phyloP scores from a whole-genome alignment of 441 rosid species.

The Erodium moschatum region DNA sequence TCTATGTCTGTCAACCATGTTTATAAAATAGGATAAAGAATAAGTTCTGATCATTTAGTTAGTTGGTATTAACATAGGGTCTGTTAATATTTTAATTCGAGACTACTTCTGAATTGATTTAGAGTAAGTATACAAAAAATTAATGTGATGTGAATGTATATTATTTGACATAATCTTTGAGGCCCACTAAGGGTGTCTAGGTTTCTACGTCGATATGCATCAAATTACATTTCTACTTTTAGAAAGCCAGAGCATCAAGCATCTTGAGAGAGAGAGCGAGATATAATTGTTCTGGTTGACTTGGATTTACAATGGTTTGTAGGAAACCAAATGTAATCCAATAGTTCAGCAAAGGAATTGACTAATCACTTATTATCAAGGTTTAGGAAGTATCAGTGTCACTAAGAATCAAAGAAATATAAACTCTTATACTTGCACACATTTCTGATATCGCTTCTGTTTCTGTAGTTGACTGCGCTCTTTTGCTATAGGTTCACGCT shows the following conservation, averaged over 20 bases:
- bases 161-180: conserved; percentile 2
- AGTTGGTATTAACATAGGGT: not conserved
- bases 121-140: not conserved
- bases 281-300: not conserved
- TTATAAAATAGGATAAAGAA: not conserved
- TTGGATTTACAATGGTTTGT: not conserved
- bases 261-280: not conserved
- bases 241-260: conserved; percentile 4
- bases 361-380: not conserved
- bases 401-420: not conserved
- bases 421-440: not conserved
- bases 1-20: not conserved
- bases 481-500: conserved; percentile 47
- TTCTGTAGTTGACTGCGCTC: not conserved
- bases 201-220: not conserved
- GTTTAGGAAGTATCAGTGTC: not conserved
- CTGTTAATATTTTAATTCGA: not conserved
- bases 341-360: not conserved
- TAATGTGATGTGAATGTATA: not conserved
- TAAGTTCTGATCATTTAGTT: not conserved
- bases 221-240: not conserved
- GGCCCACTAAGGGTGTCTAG: not conserved
- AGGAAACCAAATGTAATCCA: not conserved
- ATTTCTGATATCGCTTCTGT: conserved; percentile 1
- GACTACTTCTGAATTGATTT: not conserved